Conservation (phyloP, 768 basidiomycete genomes). For the Lactarius pseudohatsudake region DNA sequence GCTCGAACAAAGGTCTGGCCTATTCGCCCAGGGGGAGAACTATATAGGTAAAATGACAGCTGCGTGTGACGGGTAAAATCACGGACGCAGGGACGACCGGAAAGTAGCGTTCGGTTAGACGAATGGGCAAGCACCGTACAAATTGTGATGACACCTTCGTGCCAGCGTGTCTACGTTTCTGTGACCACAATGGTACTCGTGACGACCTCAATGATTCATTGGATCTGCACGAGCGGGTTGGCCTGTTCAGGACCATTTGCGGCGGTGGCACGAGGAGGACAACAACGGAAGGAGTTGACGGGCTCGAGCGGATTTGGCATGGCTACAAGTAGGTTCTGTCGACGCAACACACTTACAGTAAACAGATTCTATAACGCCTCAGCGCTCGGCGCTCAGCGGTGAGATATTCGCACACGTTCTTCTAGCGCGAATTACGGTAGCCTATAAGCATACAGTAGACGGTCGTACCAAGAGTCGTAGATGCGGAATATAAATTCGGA, state of each 20-base stretch:
- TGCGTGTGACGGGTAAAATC: not conserved
- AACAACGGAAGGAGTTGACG: not conserved
- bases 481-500: too few relatives aligned
- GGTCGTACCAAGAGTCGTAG: too few relatives aligned
- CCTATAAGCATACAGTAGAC: not conserved
- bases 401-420: not conserved
- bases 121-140: not conserved
- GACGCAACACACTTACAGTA: not conserved
- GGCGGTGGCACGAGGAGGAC: not conserved
- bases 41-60: conserved; percentile 1
- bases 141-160: not conserved
- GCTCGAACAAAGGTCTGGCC: not conserved
- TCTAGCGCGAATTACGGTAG: not conserved
- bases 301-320: not conserved
- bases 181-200: not conserved
- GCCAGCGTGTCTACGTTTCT: not conserved
- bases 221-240: not conserved
- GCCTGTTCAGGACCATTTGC: not conserved
- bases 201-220: not conserved
- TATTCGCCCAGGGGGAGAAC: not conserved
- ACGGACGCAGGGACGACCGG: not conserved
- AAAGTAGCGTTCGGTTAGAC: conserved; percentile 1
- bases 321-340: not conserved
- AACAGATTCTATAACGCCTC: not conserved
- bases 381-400: not conserved